These are phyloP conservation scores for Beta corolliflora DNA, from an alignment of 179 eudicot genomes.

Conservation along the genomic window DNA sequence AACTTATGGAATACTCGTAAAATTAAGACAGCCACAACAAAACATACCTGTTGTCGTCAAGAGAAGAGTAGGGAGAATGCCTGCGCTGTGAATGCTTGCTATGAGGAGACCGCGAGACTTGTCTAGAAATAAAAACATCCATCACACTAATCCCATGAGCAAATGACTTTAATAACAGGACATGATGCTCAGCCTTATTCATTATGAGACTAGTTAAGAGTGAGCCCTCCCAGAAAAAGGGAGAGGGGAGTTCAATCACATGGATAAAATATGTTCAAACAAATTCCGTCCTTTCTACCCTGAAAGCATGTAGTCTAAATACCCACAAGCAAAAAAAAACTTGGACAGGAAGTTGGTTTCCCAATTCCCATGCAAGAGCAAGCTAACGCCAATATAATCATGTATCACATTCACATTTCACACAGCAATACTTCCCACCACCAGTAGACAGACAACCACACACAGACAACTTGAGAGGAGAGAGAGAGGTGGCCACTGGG, in stretches of 20 bases:
- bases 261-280: not conserved
- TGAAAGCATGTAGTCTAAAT: not conserved
- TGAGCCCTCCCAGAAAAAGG: conserved; percentile 1
- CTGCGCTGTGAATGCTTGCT: conserved; percentile 93
- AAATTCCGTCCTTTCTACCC: not conserved
- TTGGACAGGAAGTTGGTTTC: not conserved
- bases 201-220: conserved; percentile 4
- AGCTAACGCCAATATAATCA: not conserved
- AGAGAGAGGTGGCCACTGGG: too few species aligned
- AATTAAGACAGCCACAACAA: conserved; percentile 16
- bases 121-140: conserved; percentile 84
- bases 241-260: not conserved
- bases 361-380: not conserved
- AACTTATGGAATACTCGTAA: conserved; percentile 13
- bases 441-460: not conserved
- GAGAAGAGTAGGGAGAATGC: conserved; percentile 94
- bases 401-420: not conserved
- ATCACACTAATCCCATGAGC: conserved; percentile 77
- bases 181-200: conserved; percentile 34
- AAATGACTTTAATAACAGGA: conserved; percentile 32
- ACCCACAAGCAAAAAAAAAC: not conserved
- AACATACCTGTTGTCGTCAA: conserved; percentile 72
- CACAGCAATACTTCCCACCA: not conserved
- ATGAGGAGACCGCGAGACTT: conserved; percentile 89
- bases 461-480: not conserved